Conservation (phyloP, 148 eudicot species). For the Amaranthus cruentus region DNA sequence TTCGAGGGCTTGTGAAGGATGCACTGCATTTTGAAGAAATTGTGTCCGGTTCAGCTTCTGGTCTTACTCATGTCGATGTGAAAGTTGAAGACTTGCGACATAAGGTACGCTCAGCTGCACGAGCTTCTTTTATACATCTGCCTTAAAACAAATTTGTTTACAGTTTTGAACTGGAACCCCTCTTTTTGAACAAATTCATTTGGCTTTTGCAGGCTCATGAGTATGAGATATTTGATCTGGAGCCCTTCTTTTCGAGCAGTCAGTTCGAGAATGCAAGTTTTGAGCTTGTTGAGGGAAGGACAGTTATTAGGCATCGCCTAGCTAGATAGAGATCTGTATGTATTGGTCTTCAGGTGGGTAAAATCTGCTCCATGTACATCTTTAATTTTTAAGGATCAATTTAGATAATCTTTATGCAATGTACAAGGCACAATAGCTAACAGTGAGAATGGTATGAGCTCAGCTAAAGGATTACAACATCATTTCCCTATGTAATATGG, state of each 20-base stretch:
- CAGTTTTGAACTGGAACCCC: not conserved
- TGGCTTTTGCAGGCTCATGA: constrained; percentile 60
- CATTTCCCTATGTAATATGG: too few species aligned
- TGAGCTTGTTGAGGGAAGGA: constrained; percentile 53
- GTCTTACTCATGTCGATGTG: constrained; percentile 58
- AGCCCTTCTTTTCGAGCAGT: constrained; percentile 66
- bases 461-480: too few species aligned
- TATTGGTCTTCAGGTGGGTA: too few species aligned
- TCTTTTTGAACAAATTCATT: not conserved
- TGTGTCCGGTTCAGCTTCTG: constrained; percentile 47
- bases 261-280: constrained; percentile 62
- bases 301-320: constrained; percentile 61
- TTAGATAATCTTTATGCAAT: too few species aligned
- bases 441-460: too few species aligned
- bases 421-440: too few species aligned
- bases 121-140: not conserved
- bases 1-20: constrained; percentile 75
- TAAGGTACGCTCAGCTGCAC: constrained; percentile 51
- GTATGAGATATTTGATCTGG: constrained; percentile 71
- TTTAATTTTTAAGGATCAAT: too few species aligned
- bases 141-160: not conserved
- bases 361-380: too few species aligned
- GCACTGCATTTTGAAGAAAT: constrained; percentile 81
- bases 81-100: constrained; percentile 73
- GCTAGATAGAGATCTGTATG: constrained; percentile 6